phyloP scores from a whole-genome alignment of 1,284 basidiomycete species.

The Moniliophthora roreri region DNA sequence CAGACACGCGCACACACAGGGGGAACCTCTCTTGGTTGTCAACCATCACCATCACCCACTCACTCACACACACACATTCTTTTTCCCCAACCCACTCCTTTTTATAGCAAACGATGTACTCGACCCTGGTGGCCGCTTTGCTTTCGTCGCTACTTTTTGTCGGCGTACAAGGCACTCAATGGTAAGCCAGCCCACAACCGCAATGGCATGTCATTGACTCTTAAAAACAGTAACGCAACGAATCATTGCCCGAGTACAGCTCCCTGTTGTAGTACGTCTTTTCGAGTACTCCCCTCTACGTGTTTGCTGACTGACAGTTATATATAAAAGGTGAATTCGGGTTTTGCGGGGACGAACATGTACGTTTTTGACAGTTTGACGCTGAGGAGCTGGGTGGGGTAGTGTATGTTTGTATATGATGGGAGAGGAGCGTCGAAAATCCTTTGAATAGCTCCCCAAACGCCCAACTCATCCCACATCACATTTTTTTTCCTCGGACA shows the following conservation, averaged over 20 bases:
- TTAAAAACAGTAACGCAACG: conserved; percentile 36
- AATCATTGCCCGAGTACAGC: conserved; percentile 40
- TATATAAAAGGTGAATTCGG: conserved; percentile 64
- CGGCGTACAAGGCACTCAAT: conserved; percentile 9
- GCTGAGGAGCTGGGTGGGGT: neutral
- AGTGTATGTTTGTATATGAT: too few relatives aligned
- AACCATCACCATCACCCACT: conserved; percentile 7
- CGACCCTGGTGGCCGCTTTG: conserved; percentile 15
- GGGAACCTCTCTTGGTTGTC: neutral
- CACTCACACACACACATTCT: neutral
- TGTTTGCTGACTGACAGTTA: conserved; percentile 6
- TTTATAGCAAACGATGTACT: conserved; percentile 13
- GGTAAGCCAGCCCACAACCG: conserved; percentile 5
- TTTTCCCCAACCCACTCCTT: neutral
- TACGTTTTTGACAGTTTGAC: conserved; percentile 26
- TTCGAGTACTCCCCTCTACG: neutral
- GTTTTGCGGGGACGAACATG: conserved; percentile 63
- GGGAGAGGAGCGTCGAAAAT: too few relatives aligned
- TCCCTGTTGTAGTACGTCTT: conserved; percentile 54
- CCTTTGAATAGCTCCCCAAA: too few relatives aligned
- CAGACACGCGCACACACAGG: too few relatives aligned
- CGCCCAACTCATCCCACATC: conserved; percentile 4
- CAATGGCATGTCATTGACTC: neutral
- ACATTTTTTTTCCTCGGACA: too few relatives aligned
- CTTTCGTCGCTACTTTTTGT: conserved; percentile 9